Base-by-base conservation (phyloP, 192 early-diverging fungal species). In the Endogone sp. region DNA sequence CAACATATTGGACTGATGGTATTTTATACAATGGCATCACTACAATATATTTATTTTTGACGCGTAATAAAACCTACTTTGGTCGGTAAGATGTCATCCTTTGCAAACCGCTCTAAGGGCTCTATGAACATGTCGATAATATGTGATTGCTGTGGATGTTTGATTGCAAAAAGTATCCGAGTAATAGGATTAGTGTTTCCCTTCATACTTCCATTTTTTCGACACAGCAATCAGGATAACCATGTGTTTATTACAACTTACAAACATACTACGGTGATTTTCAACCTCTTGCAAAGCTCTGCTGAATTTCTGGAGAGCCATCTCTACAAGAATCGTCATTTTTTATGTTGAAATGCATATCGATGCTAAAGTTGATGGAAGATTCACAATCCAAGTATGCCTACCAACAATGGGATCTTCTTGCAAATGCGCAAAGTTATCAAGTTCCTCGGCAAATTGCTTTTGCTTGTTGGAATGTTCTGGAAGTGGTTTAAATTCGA, bases 91-190 rank as follows among this genome's bases (percentile, higher is more conserved):
- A 89, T 59, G 22, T 84, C 84, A 4, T 79, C 68, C 44, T 85
- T 86, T 2, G 83, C 78, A 79, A 89, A 87, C 6, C 73, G 72
- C 60, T 91, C 88, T 70, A 93, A 66, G 21, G 91, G 90, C 24
- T 81, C 80, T 30, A 93, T 86, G 60, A 91, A 87, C 62, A 91
- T 90, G 56, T 89, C 79, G 57, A 78, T 76, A 10, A 91, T 76
- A 80, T 91, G 90, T 11, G 88, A 71, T 69, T 85, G 78, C 86
- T 87, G 68, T 26, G 11, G 29, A 11, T 49, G 21, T 28, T 66
- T 65, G 22, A 62, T 60, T 30, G 27, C 9, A 29, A 68, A 23
- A 16, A 8, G 22, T 57, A 2, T n/a, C n/a, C 26, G 25, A 37
- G 29, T 60, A 63, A 29, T 62, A 64, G 21, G 8, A 22, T 30